Base-by-base conservation (phyloP, 2,329 filamentous ascomycete species). In the Epichloe bromicola region DNA sequence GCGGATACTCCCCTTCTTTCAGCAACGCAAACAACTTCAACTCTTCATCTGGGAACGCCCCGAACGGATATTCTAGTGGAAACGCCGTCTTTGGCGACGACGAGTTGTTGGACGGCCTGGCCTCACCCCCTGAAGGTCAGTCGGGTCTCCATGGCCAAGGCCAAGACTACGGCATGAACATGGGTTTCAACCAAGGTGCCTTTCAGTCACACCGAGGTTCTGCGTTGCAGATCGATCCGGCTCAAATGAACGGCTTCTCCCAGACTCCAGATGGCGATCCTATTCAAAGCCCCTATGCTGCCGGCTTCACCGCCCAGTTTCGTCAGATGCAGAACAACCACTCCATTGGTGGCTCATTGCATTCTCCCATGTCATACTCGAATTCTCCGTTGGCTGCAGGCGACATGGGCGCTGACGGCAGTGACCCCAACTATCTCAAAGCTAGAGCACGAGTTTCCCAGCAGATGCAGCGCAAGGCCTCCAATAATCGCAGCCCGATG, bases 201-300 rank as follows among this genome's bases (percentile, higher is more conserved):
- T 82, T 79, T 59, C 60, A 67, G 50, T 63, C 69, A 4, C 75
- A 85, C 52, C 82, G 84, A 53, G 74, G 70, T 48, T 63, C 71
- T 52, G 69, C 73, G 36, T 66, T 85, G 38, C 77, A 81, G 53
- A 78, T 84, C 59, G 82, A 86, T 56, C 79, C 82, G 54, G 72
- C 77, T 46, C 82, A 85, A 52, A 82, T 88, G 62, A 85, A 86
- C 61, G 81, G 88, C 55, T 97, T 86, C 67, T 95, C 91, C 19
- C 88, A 87, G 65, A 95, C 90, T 2, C 90, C 91, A 3, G 91
- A 97, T 54, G 88, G 88, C 49, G 85, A 88, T 49, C 89, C 91
- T 5, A 91, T 95, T 54, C 87, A 94, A 62, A 96, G 89, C 60
- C 91, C 91, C 0, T 96, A 89, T 61, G 78, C 86, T 41, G 80